phyloP scores from a whole-genome alignment of 306 rosid genomes.

The Fragaria ananassa region DNA sequence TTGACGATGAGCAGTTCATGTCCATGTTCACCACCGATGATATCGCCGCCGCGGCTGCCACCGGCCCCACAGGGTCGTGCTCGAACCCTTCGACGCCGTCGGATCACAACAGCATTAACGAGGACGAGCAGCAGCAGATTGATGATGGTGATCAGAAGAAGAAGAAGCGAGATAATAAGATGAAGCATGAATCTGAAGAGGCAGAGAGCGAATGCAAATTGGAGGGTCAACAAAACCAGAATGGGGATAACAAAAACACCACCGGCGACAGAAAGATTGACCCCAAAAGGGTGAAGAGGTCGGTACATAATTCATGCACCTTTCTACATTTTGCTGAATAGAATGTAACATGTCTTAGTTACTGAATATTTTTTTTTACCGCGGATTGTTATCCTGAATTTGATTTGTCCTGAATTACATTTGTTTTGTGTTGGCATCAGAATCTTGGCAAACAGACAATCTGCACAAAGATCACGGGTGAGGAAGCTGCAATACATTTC shows the following conservation, averaged over 20 bases:
- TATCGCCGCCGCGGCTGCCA: slow-evolving; percentile 29
- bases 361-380: neutral
- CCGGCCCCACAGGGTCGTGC: slow-evolving; percentile 36
- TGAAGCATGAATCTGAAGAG: slow-evolving; percentile 65
- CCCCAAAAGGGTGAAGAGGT: slow-evolving; percentile 95
- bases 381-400: neutral
- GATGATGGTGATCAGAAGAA: neutral
- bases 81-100: slow-evolving; percentile 79
- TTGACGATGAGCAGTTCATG: slow-evolving; percentile 82
- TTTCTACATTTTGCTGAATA: too few relatives aligned
- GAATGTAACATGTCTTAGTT: neutral
- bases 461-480: slow-evolving; percentile 95
- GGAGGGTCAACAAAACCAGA: slow-evolving; percentile 29
- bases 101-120: slow-evolving; percentile 66
- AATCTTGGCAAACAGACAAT: slow-evolving; percentile 95
- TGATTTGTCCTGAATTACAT: slow-evolving; percentile 1
- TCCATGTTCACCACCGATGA: slow-evolving; percentile 71
- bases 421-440: slow-evolving; percentile 34
- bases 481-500: slow-evolving; percentile 93
- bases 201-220: slow-evolving; percentile 57
- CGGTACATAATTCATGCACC: slow-evolving; percentile 12
- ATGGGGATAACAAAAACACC: neutral
- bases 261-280: slow-evolving; percentile 57
- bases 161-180: slow-evolving; percentile 16
- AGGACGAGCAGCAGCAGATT: slow-evolving; percentile 32